Evolutionary conservation across 768 basidiomycete species (phyloP).

Genomic region (Melanogaster broomeanus): DNA sequence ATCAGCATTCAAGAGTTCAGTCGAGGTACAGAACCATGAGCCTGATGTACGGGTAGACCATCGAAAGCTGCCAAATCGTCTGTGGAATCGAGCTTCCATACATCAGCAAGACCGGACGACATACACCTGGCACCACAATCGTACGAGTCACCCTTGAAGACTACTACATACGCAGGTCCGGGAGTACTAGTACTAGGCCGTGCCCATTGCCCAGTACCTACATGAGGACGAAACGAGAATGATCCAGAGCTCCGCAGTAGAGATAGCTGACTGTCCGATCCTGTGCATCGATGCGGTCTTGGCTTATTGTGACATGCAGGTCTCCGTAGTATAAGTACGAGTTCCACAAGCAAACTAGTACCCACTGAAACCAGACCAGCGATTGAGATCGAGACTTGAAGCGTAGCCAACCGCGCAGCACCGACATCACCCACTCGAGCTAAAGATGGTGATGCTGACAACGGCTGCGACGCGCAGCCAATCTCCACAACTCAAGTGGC

Average conservation of each 20-base stretch:
- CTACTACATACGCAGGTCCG: too few relatives aligned
- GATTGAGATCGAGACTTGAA: not conserved
- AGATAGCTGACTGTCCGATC: not conserved
- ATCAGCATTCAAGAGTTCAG: too few relatives aligned
- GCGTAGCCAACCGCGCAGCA: not conserved
- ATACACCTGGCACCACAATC: too few relatives aligned
- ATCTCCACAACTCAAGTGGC: conserved; percentile 13
- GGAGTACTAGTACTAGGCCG: too few relatives aligned
- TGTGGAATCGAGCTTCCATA: too few relatives aligned
- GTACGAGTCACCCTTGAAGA: too few relatives aligned
- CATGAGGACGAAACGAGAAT: not conserved
- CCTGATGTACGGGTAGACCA: too few relatives aligned
- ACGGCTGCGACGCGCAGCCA: conserved; percentile 5
- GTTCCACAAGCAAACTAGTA: not conserved
- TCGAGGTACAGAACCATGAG: too few relatives aligned
- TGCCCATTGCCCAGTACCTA: not conserved
- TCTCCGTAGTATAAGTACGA: not conserved
- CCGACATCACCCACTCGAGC: not conserved
- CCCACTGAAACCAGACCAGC: not conserved
- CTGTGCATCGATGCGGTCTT: not conserved
- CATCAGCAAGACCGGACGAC: too few relatives aligned
- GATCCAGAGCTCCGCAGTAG: not conserved
- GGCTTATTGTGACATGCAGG: not conserved
- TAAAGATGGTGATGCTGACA: conserved; percentile 4
- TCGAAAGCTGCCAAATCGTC: too few relatives aligned